Percentiles rank a stretch among this genome's conserved stretches.
Conservation (phyloP, 768 basidiomycete genomes). For the Lyophyllum atratum region DNA sequence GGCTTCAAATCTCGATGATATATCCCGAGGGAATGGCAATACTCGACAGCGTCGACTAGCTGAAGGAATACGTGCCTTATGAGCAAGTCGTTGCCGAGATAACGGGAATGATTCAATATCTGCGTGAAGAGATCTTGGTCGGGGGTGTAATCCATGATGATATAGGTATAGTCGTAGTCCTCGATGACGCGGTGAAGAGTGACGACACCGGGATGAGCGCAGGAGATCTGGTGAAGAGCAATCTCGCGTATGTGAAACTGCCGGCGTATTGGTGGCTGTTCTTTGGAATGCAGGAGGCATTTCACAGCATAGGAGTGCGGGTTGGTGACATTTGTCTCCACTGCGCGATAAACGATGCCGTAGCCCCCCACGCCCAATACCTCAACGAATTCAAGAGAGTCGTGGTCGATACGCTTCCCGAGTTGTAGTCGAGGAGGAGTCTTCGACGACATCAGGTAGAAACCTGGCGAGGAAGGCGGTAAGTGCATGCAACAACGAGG, state of each 20-base stretch:
- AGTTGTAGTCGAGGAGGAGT: conserved; percentile 46
- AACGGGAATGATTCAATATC: conserved; percentile 76
- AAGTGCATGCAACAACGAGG: not conserved
- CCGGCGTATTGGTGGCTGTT: conserved; percentile 56
- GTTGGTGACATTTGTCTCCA: conserved; percentile 55
- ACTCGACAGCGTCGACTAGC: conserved; percentile 89
- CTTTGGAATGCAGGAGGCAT: conserved; percentile 66
- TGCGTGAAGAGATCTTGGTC: conserved; percentile 93
- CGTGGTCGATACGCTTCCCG: conserved; percentile 83
- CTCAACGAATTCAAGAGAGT: conserved; percentile 78
- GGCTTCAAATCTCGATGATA: conserved; percentile 98
- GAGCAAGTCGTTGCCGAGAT: conserved; percentile 80
- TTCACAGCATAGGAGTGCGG: conserved; percentile 83
- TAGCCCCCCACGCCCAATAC: conserved; percentile 93
- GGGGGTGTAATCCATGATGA: conserved; percentile 91
- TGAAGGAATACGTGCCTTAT: conserved; percentile 93
- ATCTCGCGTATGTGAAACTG: conserved; percentile 90
- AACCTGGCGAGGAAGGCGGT: conserved; percentile 6
- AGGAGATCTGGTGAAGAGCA: conserved; percentile 72
- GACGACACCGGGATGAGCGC: conserved; percentile 79
- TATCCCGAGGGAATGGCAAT: conserved; percentile 89
- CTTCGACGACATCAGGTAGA: conserved; percentile 16
- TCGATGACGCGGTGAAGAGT: conserved; percentile 88
- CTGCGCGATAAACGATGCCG: conserved; percentile 91
- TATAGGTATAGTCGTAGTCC: conserved; percentile 78